phyloP scores from a whole-genome alignment of 1,139 yeast genomes.

The Sugiyamaella neomexicana region DNA sequence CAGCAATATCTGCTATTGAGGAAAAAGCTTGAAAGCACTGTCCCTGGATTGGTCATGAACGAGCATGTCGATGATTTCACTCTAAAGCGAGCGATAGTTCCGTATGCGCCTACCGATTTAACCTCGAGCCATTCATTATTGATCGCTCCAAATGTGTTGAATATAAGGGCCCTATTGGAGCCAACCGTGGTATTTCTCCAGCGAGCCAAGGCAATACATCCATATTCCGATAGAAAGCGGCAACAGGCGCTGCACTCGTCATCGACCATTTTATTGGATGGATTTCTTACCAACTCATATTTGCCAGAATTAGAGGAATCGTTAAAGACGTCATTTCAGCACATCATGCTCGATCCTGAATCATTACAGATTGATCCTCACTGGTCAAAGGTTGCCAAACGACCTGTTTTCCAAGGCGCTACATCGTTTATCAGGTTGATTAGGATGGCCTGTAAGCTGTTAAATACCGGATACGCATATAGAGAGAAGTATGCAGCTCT shows the following conservation, averaged over 20 bases:
- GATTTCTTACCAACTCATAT: slow-evolving; percentile 64
- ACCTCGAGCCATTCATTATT: slow-evolving; percentile 48
- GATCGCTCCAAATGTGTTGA: slow-evolving; percentile 74
- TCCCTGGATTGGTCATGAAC: slow-evolving; percentile 40
- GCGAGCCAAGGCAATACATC: slow-evolving; percentile 47
- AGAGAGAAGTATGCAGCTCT: slow-evolving; percentile 41
- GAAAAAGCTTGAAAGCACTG: slow-evolving; percentile 36
- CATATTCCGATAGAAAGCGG: slow-evolving; percentile 29
- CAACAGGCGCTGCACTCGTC: slow-evolving; percentile 1
- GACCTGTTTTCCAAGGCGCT: slow-evolving; percentile 38
- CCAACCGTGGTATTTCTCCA: slow-evolving; percentile 59
- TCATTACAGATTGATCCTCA: slow-evolving; percentile 33
- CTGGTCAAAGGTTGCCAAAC: slow-evolving; percentile 38
- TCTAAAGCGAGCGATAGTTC: slow-evolving; percentile 11
- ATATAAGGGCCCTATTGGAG: slow-evolving; percentile 73
- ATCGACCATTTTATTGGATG: slow-evolving; percentile 52
- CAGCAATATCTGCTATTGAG: slow-evolving; percentile 32
- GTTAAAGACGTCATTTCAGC: slow-evolving; percentile 46
- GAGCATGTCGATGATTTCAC: slow-evolving; percentile 18
- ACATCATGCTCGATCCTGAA: slow-evolving; percentile 31
- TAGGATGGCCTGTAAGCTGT: slow-evolving; percentile 35
- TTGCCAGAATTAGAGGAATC: slow-evolving; percentile 64
- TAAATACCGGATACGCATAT: slow-evolving; percentile 39
- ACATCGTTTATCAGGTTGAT: slow-evolving; percentile 35
- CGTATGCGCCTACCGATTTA: slow-evolving; percentile 15